Base-by-base conservation (phyloP, 371 early-diverging fungal genomes). In the Mortierella sp. region DNA sequence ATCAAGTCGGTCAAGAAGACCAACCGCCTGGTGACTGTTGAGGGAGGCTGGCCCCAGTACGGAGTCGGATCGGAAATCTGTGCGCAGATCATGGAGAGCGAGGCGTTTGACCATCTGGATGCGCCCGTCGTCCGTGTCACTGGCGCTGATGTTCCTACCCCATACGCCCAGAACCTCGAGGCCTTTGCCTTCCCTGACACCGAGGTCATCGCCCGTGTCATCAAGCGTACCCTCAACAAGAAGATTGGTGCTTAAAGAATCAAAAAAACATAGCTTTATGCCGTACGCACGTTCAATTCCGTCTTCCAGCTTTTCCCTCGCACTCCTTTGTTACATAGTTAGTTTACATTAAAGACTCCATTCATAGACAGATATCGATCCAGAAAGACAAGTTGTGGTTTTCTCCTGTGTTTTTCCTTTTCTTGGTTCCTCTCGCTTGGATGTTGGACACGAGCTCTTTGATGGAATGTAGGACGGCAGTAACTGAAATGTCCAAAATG, bases 131-230 rank as follows among this genome's bases (percentile, higher is more conserved):
- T 89, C 78, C 95, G 99, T 81, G 92, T 99, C 58, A 96, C 98
- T 71, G 98, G 98, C 85, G 98, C 99, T 77, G 99, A 99, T 89
- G 92, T 98, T 69, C 99, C 99, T 66, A 99, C 97, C 83, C 99
- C 99, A 52, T 99, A 99, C 86, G 98, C 99, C 70, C 86, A 91
- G 81, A 98, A 98, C 92, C 90, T 99, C 58, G 99, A 99, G 90
- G 87, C 87, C 44, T 89, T 94, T 75, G 91, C 96, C 68, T 94
- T 98, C 88, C 99, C 99, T 66, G 94, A 93, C 74, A 89, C 91
- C 43, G 93, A 95, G 73, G 92, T 93, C 85, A 96, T 99, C 83
- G 93, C 89, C 73, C 92, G 93, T 86, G 91, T 92, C 73, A 88
- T 89, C 72, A 91, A 91, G 90, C 92, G 92, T 68, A 86, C 88